Evolutionary conservation across 2,329 filamentous ascomycete genomes (phyloP), one percentile per base, ranked within the genome.

Genomic region (Cadophora luteo-olivacea): DNA sequence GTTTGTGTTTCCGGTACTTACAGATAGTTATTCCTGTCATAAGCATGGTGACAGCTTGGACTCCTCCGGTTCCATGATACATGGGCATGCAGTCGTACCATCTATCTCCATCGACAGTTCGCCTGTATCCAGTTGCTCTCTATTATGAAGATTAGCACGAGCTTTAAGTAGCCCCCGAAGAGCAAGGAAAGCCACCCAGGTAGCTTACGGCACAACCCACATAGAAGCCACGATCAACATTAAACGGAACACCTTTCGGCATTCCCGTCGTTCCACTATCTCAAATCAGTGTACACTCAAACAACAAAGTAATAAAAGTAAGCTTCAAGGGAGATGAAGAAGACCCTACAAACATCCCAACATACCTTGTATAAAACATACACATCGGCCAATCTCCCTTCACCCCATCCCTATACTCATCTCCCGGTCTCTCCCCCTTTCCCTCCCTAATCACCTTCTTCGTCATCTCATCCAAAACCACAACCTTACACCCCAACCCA

Each of bases 41-140:
- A 51, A 75, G 49, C 16, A 65, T 65, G 0, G 68, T 3, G 32
- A 82, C 73, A 49, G 66, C 68, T 41, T 65, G 61, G 5, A 83
- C 72, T 8, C 77, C 74, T 0, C 91, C 91, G 0, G 92, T 94
- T 16, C 91, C 91, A 77, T 94, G 92, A 76, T 93, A 94, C 38
- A 92, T 81, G 0, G 83, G 91, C 91, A 94, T 94, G 78, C 90
- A 92, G 75, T 89, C 86, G 76, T 93, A 94, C 85, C 89, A 93
- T 32, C 89, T 82, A 76, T 92, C 89, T 60, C 70, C 81, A 69
- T 66, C 75, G 68, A 29, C 75, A 62, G 65, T 79, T 76, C 24
- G 70, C 63, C 66, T 61, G 19, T 51, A 65, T 2, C 72, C 70
- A 41, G 66, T 64, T 48, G 61, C 62, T 69, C 69, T 63, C 73